Percentiles rank a stretch among this genome's conserved stretches.
Evolutionary conservation across 2,329 filamentous ascomycete genomes (phyloP).

Genomic region (Alternaria alternata): DNA sequence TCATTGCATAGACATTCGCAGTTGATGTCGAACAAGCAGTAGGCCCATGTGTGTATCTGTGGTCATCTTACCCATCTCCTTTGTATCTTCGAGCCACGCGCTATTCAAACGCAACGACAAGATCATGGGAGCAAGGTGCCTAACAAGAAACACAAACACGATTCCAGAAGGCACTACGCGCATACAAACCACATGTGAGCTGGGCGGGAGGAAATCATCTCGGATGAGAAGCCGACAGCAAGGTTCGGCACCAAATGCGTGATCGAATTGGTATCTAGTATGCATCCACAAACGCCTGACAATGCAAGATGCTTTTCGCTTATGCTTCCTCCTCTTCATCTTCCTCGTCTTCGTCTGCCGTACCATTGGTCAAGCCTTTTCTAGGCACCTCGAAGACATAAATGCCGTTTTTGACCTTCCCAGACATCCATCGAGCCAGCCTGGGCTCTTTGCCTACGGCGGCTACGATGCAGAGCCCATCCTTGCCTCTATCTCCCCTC

Average conservation of each 20-base stretch:
- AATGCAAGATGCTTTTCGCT: slow-evolving; percentile 17
- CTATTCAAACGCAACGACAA: background rate
- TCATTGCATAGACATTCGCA: background rate
- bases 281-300: slow-evolving; percentile 12
- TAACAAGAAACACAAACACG: background rate
- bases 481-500: slow-evolving; percentile 75
- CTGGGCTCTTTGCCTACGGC: slow-evolving; percentile 87
- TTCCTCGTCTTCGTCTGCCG: slow-evolving; percentile 12
- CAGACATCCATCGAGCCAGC: slow-evolving; percentile 80
- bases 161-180: background rate
- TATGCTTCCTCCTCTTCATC: slow-evolving; percentile 3
- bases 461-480: slow-evolving; percentile 82
- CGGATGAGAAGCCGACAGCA: background rate
- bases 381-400: slow-evolving; percentile 82
- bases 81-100: too few species aligned
- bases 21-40: background rate
- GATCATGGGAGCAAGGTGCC: background rate
- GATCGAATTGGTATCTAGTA: slow-evolving; percentile 33
- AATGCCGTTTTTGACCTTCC: slow-evolving; percentile 78
- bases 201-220: background rate
- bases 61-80: too few species aligned
- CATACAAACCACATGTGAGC: background rate
- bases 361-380: slow-evolving; percentile 36
- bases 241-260: background rate
- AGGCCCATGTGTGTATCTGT: background rate